Evolutionary conservation across 2,329 filamentous ascomycete genomes (phyloP), one percentile per base, ranked within the genome.

Genomic region (Cladophialophora psammophila): DNA sequence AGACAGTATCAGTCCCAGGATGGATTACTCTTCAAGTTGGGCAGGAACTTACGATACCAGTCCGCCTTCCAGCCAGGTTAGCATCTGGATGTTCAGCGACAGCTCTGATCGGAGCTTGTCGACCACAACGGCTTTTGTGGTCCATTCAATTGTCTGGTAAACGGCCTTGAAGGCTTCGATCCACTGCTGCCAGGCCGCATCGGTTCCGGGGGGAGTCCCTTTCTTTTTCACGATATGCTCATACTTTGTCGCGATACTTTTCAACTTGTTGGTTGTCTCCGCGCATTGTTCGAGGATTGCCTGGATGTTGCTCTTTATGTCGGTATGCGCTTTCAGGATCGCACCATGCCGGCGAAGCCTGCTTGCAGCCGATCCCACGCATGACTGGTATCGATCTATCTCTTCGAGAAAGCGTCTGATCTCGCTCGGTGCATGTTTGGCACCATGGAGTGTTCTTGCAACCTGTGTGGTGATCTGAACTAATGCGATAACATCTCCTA

Each of bases 401-500:
- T 65, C 63, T 12, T 35, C n/a, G 40, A 65, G 53, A 13, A 65
- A 59, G 55, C 13, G 45, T 31, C 26, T 53, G 48, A 65, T 40
- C 54, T 65, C 63, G 31, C 36, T 35, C 18, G 63, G 63, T 6
- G 63, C 63, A 40, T 60, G 35, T 36, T n/a, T 60, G 12, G 63
- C 63, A 13, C 36, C 63, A 36, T 60, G 55, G 1, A 65, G 48
- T 45, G 48, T 65, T 45, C 54, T 65, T n/a, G 42, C 55, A 12
- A 35, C 42, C 20, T 59, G 45, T 32, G 56, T 36, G 8, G 55
- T 65, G 18, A 65, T 18, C 18, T 65, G 63, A 18, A 65, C 48
- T 12, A 65, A 20, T 35, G 56, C 63, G 18, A 65, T 54, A 18
- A 65, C 56, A 65, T 65, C 63, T 65, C 63, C 63, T 26, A 65